Conservation (phyloP, 1,284 basidiomycete species). For the Tremellales sp. region DNA sequence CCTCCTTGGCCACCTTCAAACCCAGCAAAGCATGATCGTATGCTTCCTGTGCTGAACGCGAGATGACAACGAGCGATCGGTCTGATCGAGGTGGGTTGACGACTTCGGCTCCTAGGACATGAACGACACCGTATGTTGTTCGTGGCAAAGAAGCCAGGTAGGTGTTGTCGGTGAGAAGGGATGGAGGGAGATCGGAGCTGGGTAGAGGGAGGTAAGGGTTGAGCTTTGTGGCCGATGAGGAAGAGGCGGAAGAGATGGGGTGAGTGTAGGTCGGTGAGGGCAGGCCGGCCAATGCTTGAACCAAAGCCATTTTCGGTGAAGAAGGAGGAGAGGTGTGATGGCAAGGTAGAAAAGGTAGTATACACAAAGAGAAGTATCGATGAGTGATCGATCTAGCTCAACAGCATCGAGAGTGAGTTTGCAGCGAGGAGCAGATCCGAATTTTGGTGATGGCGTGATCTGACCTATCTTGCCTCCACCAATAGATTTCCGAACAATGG, state of each 20-base stretch:
- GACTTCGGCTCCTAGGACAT: slow-evolving; percentile 35
- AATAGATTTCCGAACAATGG: no score
- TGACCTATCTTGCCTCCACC: no score
- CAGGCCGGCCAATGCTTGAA: slow-evolving; percentile 35
- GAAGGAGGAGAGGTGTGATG: neutral
- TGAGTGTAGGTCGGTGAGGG: slow-evolving; percentile 36
- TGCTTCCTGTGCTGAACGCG: slow-evolving; percentile 61
- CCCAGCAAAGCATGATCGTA: slow-evolving; percentile 71
- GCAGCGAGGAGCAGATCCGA: no score
- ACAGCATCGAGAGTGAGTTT: no score
- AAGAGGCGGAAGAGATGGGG: slow-evolving; percentile 28
- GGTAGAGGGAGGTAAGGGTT: slow-evolving; percentile 46
- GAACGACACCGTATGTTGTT: slow-evolving; percentile 21
- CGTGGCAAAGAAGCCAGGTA: slow-evolving; percentile 39
- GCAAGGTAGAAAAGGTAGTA: neutral
- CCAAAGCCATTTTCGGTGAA: slow-evolving; percentile 24
- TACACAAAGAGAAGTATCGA: no score
- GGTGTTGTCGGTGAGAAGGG: slow-evolving; percentile 36
- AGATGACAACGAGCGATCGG: slow-evolving; percentile 57
- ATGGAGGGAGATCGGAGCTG: slow-evolving; percentile 12
- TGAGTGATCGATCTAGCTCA: no score
- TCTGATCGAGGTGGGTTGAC: slow-evolving; percentile 26
- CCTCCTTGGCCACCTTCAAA: slow-evolving; percentile 59
- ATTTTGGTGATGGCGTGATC: no score
- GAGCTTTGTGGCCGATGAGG: slow-evolving; percentile 21